Conservation (phyloP, 2,329 filamentous ascomycete species). For the Cordyceps cicadae region DNA sequence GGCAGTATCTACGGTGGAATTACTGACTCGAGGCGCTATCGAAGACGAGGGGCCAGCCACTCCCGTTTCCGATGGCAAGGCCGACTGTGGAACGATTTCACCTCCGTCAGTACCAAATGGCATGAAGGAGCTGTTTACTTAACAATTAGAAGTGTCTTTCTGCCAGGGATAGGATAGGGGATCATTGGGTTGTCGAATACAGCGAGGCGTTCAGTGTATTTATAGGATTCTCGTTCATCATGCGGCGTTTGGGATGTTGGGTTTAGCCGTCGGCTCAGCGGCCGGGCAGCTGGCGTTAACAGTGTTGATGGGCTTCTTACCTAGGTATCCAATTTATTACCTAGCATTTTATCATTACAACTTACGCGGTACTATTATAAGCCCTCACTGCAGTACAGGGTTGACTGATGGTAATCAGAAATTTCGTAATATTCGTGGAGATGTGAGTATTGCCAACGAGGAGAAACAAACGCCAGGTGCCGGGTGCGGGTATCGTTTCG, state of each 20-base stretch:
- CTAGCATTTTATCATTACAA: not conserved
- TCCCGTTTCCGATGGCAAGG: constrained; percentile 13
- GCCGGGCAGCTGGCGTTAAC: not conserved
- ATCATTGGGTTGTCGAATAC: not conserved
- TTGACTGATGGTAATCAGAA: no score
- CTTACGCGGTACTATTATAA: no score
- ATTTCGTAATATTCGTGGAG: no score
- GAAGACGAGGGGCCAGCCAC: constrained; percentile 21
- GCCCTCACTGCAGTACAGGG: no score
- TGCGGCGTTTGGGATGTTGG: not conserved
- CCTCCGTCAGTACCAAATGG: constrained; percentile 33
- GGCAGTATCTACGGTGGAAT: not conserved
- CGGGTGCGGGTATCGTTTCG: no score
- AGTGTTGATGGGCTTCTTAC: not conserved
- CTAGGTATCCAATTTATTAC: not conserved
- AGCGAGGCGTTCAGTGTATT: not conserved
- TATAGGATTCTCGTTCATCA: not conserved
- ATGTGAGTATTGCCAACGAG: no score
- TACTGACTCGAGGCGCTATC: not conserved
- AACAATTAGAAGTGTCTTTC: not conserved
- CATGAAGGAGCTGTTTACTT: constrained; percentile 32
- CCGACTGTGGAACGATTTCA: constrained; percentile 31
- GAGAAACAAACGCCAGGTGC: no score
- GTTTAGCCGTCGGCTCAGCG: not conserved
- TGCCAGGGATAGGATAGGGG: not conserved